These are phyloP conservation scores for Tuber calosporum DNA, from an alignment of 495 filamentous ascomycete genomes.

Conservation along the genomic window DNA sequence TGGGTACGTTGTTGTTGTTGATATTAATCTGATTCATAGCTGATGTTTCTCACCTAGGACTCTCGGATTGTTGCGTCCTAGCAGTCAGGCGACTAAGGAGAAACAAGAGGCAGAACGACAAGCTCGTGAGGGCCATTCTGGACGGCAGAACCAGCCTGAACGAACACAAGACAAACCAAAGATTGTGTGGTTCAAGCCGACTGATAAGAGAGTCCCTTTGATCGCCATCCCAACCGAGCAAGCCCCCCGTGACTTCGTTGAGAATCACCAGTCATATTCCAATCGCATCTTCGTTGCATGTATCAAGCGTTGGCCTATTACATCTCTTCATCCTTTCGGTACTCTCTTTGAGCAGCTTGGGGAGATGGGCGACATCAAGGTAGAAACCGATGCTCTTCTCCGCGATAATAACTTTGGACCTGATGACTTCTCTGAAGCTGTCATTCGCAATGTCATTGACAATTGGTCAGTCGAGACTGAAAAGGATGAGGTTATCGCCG, in stretches of 20 bases:
- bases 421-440: constrained; percentile 95
- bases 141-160: constrained; percentile 66
- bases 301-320: constrained; percentile 99
- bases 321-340: constrained; percentile 96
- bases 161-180: constrained; percentile 94
- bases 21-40: constrained; percentile 1
- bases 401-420: constrained; percentile 98
- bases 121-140: constrained; percentile 72
- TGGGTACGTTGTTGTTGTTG: constrained; percentile 48
- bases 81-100: constrained; percentile 98
- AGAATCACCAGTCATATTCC: constrained; percentile 94
- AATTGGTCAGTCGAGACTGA: constrained; percentile 83
- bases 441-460: constrained; percentile 83
- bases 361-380: constrained; percentile 91
- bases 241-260: constrained; percentile 93
- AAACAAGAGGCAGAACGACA: constrained; percentile 96
- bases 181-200: constrained; percentile 99
- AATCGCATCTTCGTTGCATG: constrained; percentile 97
- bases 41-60: constrained; percentile 49
- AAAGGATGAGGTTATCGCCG: constrained; percentile 62
- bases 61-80: constrained; percentile 83
- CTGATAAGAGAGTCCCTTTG: constrained; percentile 93
- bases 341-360: constrained; percentile 95
- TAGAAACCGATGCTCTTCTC: constrained; percentile 93
- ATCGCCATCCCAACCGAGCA: constrained; percentile 98